A percentile compares a stretch with the other conserved stretches of the same genome.
These are phyloP conservation scores for Wickerhamomyces kurtzmanii DNA, from an alignment of 805 yeast species.

Conservation along the genomic window DNA sequence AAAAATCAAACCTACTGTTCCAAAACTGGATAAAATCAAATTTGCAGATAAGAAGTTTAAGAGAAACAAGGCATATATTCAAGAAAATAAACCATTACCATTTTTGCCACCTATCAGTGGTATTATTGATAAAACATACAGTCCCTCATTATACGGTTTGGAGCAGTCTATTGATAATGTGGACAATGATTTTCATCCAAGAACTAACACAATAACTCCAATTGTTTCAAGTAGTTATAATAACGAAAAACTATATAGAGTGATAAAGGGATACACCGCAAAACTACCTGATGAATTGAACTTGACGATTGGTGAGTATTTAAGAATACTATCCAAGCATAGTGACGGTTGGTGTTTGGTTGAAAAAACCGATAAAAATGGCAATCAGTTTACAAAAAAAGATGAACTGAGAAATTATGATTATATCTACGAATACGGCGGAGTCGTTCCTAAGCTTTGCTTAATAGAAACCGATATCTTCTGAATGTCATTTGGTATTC, in stretches of 20 bases:
- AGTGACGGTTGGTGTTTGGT: slow-evolving; percentile 36
- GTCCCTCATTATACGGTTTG: slow-evolving; percentile 8
- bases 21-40: slow-evolving; percentile 7
- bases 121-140: slow-evolving; percentile 1
- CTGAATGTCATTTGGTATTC: too few species aligned
- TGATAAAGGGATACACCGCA: slow-evolving; percentile 16
- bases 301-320: slow-evolving; percentile 20
- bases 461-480: too few species aligned
- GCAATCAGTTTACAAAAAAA: slow-evolving; percentile 6
- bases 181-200: slow-evolving; percentile 1
- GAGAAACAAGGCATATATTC: neutral
- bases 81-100: slow-evolving; percentile 14
- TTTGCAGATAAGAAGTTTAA: slow-evolving; percentile 2
- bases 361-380: slow-evolving; percentile 21
- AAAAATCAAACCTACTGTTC: slow-evolving; percentile 2
- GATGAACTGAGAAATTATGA: slow-evolving; percentile 1
- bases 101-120: slow-evolving; percentile 5
- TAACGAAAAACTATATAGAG: slow-evolving; percentile 11
- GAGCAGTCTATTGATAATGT: slow-evolving; percentile 8
- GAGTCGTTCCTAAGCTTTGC: slow-evolving; percentile 30
- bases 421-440: slow-evolving; percentile 26
- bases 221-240: slow-evolving; percentile 4
- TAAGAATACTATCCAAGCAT: slow-evolving; percentile 26
- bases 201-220: slow-evolving; percentile 12
- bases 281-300: slow-evolving; percentile 26